phyloP scores from a whole-genome alignment of 257 asterid species.

The Sherardia arvensis region DNA sequence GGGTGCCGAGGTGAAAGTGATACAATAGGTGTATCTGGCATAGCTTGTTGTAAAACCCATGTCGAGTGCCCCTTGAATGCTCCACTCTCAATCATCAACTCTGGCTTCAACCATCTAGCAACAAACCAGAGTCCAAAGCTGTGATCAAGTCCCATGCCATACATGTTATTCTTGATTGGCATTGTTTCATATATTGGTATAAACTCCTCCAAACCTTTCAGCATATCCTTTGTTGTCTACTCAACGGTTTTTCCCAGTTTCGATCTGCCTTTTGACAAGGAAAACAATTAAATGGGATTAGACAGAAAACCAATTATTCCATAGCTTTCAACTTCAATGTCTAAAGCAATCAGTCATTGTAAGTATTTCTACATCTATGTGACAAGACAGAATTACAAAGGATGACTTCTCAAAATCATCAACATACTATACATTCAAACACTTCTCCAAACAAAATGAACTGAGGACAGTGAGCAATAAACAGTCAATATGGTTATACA shows the following conservation, averaged over 20 bases:
- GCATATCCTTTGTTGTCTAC: slow-evolving; percentile 85
- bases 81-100: slow-evolving; percentile 92
- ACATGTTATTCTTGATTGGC: slow-evolving; percentile 87
- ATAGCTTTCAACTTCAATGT: background rate
- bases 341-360: background rate
- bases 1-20: slow-evolving; percentile 97
- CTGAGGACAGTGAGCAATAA: background rate
- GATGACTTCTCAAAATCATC: too few species aligned
- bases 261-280: slow-evolving; percentile 99
- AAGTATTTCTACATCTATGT: too few species aligned
- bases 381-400: too few species aligned
- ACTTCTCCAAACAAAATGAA: background rate
- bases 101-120: slow-evolving; percentile 75
- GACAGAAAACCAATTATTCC: slow-evolving; percentile 9
- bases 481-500: background rate
- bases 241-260: slow-evolving; percentile 87
- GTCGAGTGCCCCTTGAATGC: slow-evolving; percentile 99
- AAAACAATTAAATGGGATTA: slow-evolving; percentile 42
- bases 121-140: slow-evolving; percentile 99
- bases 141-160: slow-evolving; percentile 97
- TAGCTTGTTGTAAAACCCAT: slow-evolving; percentile 94
- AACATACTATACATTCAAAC: background rate
- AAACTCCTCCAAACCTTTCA: slow-evolving; percentile 80
- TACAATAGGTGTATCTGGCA: slow-evolving; percentile 74
- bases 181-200: slow-evolving; percentile 80